These are phyloP conservation scores for Coffea eugenioides DNA, from an alignment of 257 asterid species.

Conservation along the genomic window DNA sequence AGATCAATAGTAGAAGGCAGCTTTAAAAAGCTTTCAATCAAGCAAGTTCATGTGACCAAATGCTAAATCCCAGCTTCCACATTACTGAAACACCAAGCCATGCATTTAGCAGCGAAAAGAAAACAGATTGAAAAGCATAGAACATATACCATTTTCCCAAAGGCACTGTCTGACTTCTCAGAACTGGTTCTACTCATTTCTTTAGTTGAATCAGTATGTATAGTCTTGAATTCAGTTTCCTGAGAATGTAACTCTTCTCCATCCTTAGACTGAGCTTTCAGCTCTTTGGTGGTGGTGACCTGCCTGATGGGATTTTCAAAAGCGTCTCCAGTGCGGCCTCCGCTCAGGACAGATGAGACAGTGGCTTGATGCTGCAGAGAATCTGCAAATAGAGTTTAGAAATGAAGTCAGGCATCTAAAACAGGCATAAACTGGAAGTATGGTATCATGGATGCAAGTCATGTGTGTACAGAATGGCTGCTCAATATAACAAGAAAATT, in stretches of 20 bases:
- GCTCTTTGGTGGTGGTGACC: constrained; percentile 45
- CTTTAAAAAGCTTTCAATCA: neutral
- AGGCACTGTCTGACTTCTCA: constrained; percentile 24
- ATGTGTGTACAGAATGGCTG: neutral
- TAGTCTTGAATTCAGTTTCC: constrained; percentile 24
- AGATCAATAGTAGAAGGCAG: neutral
- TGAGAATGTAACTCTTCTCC: constrained; percentile 21
- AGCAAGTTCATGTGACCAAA: neutral
- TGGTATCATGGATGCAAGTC: neutral
- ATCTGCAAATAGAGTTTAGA: constrained; percentile 21
- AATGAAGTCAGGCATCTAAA: neutral
- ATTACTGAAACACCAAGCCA: neutral
- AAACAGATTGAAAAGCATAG: constrained; percentile 6
- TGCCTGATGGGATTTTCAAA: constrained; percentile 47
- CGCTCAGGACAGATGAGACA: constrained; percentile 21
- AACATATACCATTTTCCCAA: constrained; percentile 41
- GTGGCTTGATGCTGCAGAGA: constrained; percentile 33
- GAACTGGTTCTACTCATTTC: constrained; percentile 26
- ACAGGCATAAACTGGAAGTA: constrained; percentile 3
- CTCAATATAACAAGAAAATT: neutral
- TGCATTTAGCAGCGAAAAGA: neutral
- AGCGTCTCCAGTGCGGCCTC: constrained; percentile 17
- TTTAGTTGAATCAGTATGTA: constrained; percentile 26
- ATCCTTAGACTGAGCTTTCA: constrained; percentile 23
- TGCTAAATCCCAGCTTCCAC: neutral